Base-by-base conservation (phyloP, 108 stramenopile genomes). In the Mayamaea pseudoterrestris region DNA sequence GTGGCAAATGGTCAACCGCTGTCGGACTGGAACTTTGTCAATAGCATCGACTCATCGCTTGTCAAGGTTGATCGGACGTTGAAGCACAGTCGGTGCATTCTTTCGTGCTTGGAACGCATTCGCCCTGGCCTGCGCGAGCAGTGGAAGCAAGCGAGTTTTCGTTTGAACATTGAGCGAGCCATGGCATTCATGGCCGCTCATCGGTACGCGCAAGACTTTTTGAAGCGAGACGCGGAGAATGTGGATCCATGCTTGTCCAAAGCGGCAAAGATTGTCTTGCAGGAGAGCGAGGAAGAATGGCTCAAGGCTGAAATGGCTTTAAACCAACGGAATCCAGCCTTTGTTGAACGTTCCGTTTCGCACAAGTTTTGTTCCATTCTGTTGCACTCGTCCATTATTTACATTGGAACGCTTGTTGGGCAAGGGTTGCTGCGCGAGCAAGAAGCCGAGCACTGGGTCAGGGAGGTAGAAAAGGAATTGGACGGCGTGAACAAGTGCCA, bases 361-460 rank as follows among this genome's bases (percentile, higher is more conserved):
- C 81, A 78, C 66, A 74, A 71, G 41, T 60, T 69, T n/a, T 89
- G 86, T 45, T 65, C 60, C 17, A 73, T 83, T 27, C 51, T 89
- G 31, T 63, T 83, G 31, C 71, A 53, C 36, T 54, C 14, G 22
- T 47, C 47, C 27, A 68, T 76, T 16, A 22, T 51, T 16, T 69
- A 73, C 50, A 35, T 78, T 30, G 58, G 63, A 26, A 68, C 52
- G 27, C 63, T 80, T 12, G 41, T 66, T 1, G 20, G 41, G 0
- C 30, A 47, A 35, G 81, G 81, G 1, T 48, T 80, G 14, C 46
- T 88, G 61, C 68, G 69, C 29, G 68, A 75, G 18, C 45, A 63
- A 20, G 86, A 89, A 59, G 76, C 77, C 0, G 60, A 66, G n/a
- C 56, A 66, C 2, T 60, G 66, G 22, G 22, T 83, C 0, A 75